Evolutionary conservation across 345 rosid genomes (phyloP).

Genomic region (Dimocarpus longan): DNA sequence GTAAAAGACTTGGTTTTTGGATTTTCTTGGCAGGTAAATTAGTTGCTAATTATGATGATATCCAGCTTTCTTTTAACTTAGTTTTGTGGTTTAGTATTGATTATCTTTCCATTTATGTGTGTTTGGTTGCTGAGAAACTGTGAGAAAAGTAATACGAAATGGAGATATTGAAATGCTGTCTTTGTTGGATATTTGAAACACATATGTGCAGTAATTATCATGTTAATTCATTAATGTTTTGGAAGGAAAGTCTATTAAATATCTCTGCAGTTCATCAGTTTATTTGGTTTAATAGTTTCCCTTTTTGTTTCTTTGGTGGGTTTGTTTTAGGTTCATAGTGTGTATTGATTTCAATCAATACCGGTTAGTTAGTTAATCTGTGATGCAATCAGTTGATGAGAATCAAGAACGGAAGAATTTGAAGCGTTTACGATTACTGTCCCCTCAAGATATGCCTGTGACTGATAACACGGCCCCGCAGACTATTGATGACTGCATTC

Average conservation of each 20-base stretch:
- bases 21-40: conserved; percentile 36
- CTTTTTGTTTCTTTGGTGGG: neutral
- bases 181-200: neutral
- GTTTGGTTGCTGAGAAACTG: conserved; percentile 25
- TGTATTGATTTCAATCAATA: conserved; percentile 17
- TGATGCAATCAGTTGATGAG: conserved; percentile 61
- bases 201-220: neutral
- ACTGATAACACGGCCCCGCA: conserved; percentile 47
- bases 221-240: neutral
- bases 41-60: neutral
- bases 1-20: conserved; percentile 17
- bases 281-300: neutral
- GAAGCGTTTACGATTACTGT: conserved; percentile 48
- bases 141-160: conserved; percentile 8
- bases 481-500: conserved; percentile 39
- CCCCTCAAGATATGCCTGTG: conserved; percentile 47
- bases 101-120: neutral
- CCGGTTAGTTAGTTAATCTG: conserved; percentile 32
- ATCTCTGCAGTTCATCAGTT: neutral
- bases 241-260: neutral
- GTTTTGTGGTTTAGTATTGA: neutral
- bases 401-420: conserved; percentile 43
- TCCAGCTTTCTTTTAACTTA: neutral
- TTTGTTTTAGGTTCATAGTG: conserved; percentile 19
- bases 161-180: conserved; percentile 1